Base-by-base conservation (phyloP, 148 eudicot species). In the Polygonum aviculare region DNA sequence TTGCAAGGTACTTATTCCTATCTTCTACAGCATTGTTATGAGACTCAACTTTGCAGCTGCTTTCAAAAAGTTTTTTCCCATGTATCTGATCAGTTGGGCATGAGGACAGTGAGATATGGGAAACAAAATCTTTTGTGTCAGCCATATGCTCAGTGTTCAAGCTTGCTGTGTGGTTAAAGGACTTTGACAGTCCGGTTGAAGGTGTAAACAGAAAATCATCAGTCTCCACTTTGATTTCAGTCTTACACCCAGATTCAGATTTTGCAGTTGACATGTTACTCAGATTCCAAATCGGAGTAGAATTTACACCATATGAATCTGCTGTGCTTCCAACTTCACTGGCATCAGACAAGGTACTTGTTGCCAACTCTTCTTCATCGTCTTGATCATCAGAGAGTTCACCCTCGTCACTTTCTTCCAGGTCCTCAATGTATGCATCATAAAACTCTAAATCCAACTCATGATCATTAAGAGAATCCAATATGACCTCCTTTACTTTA, bases 401-500 rank as follows among this genome's bases (percentile, higher is more conserved):
- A 57, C 71, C 85, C 67, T 77, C 82, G 55, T 87, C 89, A 73
- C 83, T 81, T 62, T 89, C 95, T 76, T 82, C 88, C 44, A 82
- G 73, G 77, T 87, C 86, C 79, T 90, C 97, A 86, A 86, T 81
- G 78, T 88, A 91, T 26, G 90, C 94, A 82, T 90, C 82, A 39
- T 85, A 84, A 81, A 89, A 93, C 52, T 88, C 91, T 63, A 79
- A 65, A 69, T 88, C 88, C 78, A 89, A 76, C 57, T 82, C 83
- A 75, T 82, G 36, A 82, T 81, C 89, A 73, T 86, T 80, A 75
- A 84, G 52, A 74, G 77, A 77, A 74, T 85, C 85, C 93, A 87
- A 90, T 52, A 86, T 51, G 18, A 93, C 73, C 79, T 93, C 93
- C 82, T 84, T 91, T 78, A 81, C 74, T 75, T 85, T 83, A 78